phyloP scores from a whole-genome alignment of 805 yeast species.

The Pichia californica region DNA sequence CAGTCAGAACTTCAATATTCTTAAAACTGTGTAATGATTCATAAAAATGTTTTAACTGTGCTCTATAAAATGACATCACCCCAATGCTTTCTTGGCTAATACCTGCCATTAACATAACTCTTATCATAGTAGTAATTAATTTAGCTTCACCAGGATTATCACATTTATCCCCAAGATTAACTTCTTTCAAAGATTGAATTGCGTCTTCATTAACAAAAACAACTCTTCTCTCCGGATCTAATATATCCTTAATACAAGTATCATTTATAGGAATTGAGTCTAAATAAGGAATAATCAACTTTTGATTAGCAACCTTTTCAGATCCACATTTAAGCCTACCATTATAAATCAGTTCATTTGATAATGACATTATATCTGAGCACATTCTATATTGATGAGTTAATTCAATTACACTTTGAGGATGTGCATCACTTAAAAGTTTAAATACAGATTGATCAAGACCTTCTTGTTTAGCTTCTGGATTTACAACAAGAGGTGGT shows the following conservation, averaged over 20 bases:
- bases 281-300: slow-evolving; percentile 42
- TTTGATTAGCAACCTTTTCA: slow-evolving; percentile 52
- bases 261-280: slow-evolving; percentile 19
- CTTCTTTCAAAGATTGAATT: slow-evolving; percentile 49
- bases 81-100: slow-evolving; percentile 60
- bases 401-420: slow-evolving; percentile 68
- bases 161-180: slow-evolving; percentile 54
- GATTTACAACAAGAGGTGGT: slow-evolving; percentile 77
- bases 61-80: slow-evolving; percentile 82
- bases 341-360: slow-evolving; percentile 73
- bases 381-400: slow-evolving; percentile 91
- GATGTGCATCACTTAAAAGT: slow-evolving; percentile 63
- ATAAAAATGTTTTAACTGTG: slow-evolving; percentile 56
- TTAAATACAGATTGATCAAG: slow-evolving; percentile 74
- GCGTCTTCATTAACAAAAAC: slow-evolving; percentile 75
- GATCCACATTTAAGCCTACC: slow-evolving; percentile 75
- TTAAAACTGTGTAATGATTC: slow-evolving; percentile 22
- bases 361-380: slow-evolving; percentile 74
- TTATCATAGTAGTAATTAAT: slow-evolving; percentile 55
- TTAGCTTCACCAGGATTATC: slow-evolving; percentile 71
- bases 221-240: slow-evolving; percentile 55
- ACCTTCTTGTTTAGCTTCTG: slow-evolving; percentile 58
- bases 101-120: slow-evolving; percentile 52
- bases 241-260: slow-evolving; percentile 27
- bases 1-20: slow-evolving; percentile 76